Conservation (phyloP, 441 rosid genomes). For the Corymbia calophylla region DNA sequence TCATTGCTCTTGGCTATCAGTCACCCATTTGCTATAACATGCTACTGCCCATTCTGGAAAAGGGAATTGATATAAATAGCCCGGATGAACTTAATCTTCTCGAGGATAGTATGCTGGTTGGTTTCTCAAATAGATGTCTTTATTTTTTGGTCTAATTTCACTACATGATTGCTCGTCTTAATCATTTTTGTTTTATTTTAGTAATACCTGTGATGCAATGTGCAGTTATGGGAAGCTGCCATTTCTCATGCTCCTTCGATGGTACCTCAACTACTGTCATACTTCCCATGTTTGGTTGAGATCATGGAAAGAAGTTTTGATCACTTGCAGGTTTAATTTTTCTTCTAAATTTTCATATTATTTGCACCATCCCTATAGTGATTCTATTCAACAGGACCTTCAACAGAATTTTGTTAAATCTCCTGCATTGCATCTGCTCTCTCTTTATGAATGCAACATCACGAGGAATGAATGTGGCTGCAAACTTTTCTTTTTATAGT, state of each 20-base stretch:
- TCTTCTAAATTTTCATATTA: background rate
- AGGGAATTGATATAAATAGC: conserved; percentile 77
- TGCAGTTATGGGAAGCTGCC: conserved; percentile 98
- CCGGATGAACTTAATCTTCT: conserved; percentile 96
- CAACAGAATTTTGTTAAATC: background rate
- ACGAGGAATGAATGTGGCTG: background rate
- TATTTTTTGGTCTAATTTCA: conserved; percentile 1
- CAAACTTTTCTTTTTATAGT: background rate
- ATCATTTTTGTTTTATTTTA: conserved; percentile 7
- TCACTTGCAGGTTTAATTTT: conserved; percentile 79
- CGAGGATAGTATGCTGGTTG: conserved; percentile 93
- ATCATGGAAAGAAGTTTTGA: conserved; percentile 92
- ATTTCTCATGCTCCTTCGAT: conserved; percentile 86
- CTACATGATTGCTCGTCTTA: background rate
- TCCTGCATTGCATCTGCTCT: background rate
- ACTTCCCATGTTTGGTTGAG: conserved; percentile 75
- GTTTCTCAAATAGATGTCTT: conserved; percentile 9
- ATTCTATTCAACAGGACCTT: background rate
- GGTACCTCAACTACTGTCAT: conserved; percentile 81
- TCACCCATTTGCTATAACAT: conserved; percentile 73
- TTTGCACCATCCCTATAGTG: background rate
- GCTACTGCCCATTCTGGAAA: conserved; percentile 80
- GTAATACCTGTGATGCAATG: conserved; percentile 1
- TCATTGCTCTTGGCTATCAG: conserved; percentile 83
- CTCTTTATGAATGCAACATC: background rate